These are phyloP conservation scores for Leccinum incarnatum DNA, from an alignment of 768 basidiomycete genomes.

Conservation along the genomic window DNA sequence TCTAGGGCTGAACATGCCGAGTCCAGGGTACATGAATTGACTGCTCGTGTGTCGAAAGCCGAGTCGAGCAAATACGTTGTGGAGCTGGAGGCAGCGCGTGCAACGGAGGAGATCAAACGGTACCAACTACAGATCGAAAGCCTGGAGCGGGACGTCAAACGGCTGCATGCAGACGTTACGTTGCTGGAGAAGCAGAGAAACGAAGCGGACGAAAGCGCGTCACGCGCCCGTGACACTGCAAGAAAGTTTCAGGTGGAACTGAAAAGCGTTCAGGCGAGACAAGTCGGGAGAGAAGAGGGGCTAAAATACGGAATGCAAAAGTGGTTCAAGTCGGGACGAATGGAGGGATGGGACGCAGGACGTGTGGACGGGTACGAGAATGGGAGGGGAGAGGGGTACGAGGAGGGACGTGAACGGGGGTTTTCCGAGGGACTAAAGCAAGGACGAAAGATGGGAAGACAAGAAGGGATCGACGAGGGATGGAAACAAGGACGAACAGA, in stretches of 20 bases:
- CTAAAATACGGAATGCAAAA: constrained; percentile 39
- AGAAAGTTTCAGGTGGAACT: constrained; percentile 44
- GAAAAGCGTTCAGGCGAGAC: constrained; percentile 42
- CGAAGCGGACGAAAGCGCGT: constrained; percentile 43
- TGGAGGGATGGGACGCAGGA: constrained; percentile 46
- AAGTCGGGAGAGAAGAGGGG: constrained; percentile 43
- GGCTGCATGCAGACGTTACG: constrained; percentile 28
- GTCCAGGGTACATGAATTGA: constrained; percentile 41
- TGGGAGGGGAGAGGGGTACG: constrained; percentile 44
- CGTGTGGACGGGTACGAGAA: constrained; percentile 45
- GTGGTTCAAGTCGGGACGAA: constrained; percentile 43
- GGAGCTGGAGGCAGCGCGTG: constrained; percentile 39
- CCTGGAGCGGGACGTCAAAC: constrained; percentile 43
- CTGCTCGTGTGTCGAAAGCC: constrained; percentile 36
- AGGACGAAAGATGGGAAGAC: constrained; percentile 31
- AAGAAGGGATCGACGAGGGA: constrained; percentile 35
- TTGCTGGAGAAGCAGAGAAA: constrained; percentile 37
- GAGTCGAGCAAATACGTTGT: constrained; percentile 41
- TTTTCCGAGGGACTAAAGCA: constrained; percentile 33
- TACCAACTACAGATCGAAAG: constrained; percentile 47
- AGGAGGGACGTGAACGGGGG: constrained; percentile 42
- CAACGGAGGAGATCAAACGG: constrained; percentile 46
- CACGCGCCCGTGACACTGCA: constrained; percentile 43
- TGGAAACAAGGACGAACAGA: constrained; percentile 41
- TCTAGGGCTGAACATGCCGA: constrained; percentile 53